phyloP scores from a whole-genome alignment of 805 yeast species.

The Kluyveromyces dobzhanskii region DNA sequence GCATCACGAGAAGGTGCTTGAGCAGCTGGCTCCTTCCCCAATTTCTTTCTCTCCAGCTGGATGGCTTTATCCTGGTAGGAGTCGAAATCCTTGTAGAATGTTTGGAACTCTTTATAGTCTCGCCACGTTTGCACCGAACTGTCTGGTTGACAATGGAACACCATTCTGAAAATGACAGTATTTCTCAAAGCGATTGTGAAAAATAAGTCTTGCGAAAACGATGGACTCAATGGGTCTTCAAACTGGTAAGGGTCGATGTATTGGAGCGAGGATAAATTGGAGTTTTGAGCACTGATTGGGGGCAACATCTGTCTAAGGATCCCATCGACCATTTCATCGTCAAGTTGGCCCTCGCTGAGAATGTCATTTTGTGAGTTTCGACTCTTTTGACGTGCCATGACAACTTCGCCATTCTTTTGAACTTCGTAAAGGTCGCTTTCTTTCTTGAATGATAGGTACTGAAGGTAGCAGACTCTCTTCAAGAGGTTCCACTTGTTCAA shows the following conservation, averaged over 20 bases:
- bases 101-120: conserved; percentile 69
- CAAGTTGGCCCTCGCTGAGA: conserved; percentile 6
- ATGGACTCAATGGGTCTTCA: conserved; percentile 77
- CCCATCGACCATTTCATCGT: conserved; percentile 24
- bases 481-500: conserved; percentile 62
- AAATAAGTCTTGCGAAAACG: conserved; percentile 83
- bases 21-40: neutral
- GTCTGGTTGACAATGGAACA: conserved; percentile 94
- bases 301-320: conserved; percentile 24
- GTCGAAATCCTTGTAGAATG: conserved; percentile 49
- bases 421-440: conserved; percentile 21
- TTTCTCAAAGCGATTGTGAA: conserved; percentile 73
- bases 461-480: conserved; percentile 63
- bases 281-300: conserved; percentile 9
- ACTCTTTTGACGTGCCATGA: conserved; percentile 3
- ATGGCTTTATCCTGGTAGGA: conserved; percentile 24
- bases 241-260: conserved; percentile 84
- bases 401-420: neutral
- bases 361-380: neutral
- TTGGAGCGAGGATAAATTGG: conserved; percentile 23
- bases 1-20: neutral
- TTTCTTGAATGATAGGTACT: conserved; percentile 51
- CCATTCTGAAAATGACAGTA: conserved; percentile 69
- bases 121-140: conserved; percentile 84
- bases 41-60: conserved; percentile 17